Conservation (phyloP, 768 basidiomycete genomes). For the Hypholoma sublateritium region DNA sequence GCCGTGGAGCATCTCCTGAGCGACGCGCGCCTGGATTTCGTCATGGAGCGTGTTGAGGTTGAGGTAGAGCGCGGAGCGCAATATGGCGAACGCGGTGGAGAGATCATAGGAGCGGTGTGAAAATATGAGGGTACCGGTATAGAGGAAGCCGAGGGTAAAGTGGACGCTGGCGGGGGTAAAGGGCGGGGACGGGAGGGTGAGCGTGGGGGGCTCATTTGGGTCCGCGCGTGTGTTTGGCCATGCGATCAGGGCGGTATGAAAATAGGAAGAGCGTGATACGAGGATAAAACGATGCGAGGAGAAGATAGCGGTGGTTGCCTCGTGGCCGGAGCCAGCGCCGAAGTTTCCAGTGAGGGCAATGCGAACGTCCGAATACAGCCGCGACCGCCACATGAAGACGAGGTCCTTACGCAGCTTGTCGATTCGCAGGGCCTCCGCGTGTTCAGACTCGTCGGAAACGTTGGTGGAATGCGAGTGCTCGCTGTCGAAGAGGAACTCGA, state of each 20-base stretch:
- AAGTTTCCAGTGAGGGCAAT: slow-evolving; percentile 75
- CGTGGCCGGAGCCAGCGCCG: slow-evolving; percentile 46
- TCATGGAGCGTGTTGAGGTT: slow-evolving; percentile 67
- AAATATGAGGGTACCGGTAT: slow-evolving; percentile 92
- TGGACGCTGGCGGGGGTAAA: slow-evolving; percentile 94
- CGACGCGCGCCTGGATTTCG: slow-evolving; percentile 82
- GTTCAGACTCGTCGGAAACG: slow-evolving; percentile 16
- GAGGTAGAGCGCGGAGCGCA: slow-evolving; percentile 82
- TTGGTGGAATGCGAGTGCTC: slow-evolving; percentile 45
- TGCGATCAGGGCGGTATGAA: slow-evolving; percentile 73
- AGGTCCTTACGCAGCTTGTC: slow-evolving; percentile 92
- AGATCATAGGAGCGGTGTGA: slow-evolving; percentile 93
- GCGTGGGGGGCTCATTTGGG: slow-evolving; percentile 46
- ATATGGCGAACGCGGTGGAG: slow-evolving; percentile 86
- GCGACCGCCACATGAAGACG: slow-evolving; percentile 95
- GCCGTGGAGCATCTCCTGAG: slow-evolving; percentile 88
- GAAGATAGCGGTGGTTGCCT: slow-evolving; percentile 79
- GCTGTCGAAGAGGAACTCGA: slow-evolving; percentile 83
- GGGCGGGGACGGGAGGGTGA: slow-evolving; percentile 85
- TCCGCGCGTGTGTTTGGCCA: slow-evolving; percentile 41
- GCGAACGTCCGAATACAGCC: slow-evolving; percentile 90
- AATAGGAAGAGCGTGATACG: slow-evolving; percentile 86
- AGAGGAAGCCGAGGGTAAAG: slow-evolving; percentile 93
- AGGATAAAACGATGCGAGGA: slow-evolving; percentile 93
- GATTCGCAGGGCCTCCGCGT: slow-evolving; percentile 49